Evolutionary conservation across 805 yeast species (phyloP).

Genomic region (Brettanomyces nanus): DNA sequence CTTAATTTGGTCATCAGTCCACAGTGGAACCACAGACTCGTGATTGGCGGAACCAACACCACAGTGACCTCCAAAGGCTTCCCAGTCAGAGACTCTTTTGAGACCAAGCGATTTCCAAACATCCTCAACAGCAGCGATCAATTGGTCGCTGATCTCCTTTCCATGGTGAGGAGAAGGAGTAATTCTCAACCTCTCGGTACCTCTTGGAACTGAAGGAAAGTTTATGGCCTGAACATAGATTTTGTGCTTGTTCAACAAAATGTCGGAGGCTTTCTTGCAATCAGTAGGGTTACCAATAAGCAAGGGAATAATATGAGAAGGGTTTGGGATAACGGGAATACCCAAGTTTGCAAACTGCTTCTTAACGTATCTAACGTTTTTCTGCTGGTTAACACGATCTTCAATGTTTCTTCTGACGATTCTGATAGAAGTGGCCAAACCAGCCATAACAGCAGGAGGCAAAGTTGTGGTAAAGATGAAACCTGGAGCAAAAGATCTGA

Average conservation of each 20-base stretch:
- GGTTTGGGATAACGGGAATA: slow-evolving; percentile 95
- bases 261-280: slow-evolving; percentile 87
- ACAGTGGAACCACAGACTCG: slow-evolving; percentile 51
- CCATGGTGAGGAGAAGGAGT: slow-evolving; percentile 99
- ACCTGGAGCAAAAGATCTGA: slow-evolving; percentile 94
- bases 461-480: slow-evolving; percentile 93
- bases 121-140: slow-evolving; percentile 71
- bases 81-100: slow-evolving; percentile 75
- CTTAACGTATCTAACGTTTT: slow-evolving; percentile 80
- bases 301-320: slow-evolving; percentile 94
- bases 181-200: slow-evolving; percentile 90
- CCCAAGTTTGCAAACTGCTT: slow-evolving; percentile 57
- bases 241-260: slow-evolving; percentile 71
- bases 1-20: slow-evolving; percentile 78
- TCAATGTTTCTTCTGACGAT: slow-evolving; percentile 69
- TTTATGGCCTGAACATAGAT: slow-evolving; percentile 98
- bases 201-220: slow-evolving; percentile 95
- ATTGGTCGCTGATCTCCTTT: slow-evolving; percentile 62
- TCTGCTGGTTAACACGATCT: slow-evolving; percentile 80
- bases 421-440: slow-evolving; percentile 80
- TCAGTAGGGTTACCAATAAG: slow-evolving; percentile 89
- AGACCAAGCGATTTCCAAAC: slow-evolving; percentile 71
- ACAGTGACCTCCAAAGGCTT: slow-evolving; percentile 73
- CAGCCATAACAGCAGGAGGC: slow-evolving; percentile 98
- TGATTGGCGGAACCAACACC: slow-evolving; percentile 64